A percentile compares a stretch with the other conserved stretches of the same genome.
Evolutionary conservation across 2,329 filamentous ascomycete species (phyloP).

Genomic region (Stachybotrys echinatus): DNA sequence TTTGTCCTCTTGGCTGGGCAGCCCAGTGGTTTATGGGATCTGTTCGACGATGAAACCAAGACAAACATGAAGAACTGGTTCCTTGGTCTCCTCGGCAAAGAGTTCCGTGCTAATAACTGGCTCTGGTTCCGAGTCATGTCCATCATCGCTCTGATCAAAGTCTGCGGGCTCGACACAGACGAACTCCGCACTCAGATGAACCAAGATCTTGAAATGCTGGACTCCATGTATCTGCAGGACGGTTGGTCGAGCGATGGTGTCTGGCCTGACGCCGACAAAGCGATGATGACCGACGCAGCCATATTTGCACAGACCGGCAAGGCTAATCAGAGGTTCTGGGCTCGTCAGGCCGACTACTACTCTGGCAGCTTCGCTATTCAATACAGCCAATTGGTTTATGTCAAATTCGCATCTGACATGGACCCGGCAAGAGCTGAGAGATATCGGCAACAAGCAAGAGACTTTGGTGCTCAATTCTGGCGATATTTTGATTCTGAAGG

Average conservation of each 20-base stretch:
- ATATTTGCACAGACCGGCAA: too few relatives aligned
- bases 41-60: conserved; percentile 24
- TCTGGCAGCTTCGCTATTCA: conserved; percentile 50
- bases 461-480: conserved; percentile 38
- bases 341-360: conserved; percentile 44
- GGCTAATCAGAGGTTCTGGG: conserved; percentile 13
- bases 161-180: conserved; percentile 28
- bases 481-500: conserved; percentile 41
- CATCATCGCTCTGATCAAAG: conserved; percentile 38
- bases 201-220: conserved; percentile 35
- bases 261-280: conserved; percentile 25
- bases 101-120: conserved; percentile 45
- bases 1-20: conserved; percentile 41
- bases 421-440: conserved; percentile 29
- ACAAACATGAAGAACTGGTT: conserved; percentile 39
- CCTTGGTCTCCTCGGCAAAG: conserved; percentile 32
- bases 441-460: conserved; percentile 31
- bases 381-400: conserved; percentile 42
- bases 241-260: conserved; percentile 44
- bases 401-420: conserved; percentile 33
- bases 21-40: conserved; percentile 21
- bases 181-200: conserved; percentile 30
- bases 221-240: conserved; percentile 36
- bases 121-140: conserved; percentile 47
- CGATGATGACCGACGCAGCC: conserved; percentile 3